Evolutionary conservation across 164 flowering plant species (phyloP).

Genomic region (Aristolochia californica): DNA sequence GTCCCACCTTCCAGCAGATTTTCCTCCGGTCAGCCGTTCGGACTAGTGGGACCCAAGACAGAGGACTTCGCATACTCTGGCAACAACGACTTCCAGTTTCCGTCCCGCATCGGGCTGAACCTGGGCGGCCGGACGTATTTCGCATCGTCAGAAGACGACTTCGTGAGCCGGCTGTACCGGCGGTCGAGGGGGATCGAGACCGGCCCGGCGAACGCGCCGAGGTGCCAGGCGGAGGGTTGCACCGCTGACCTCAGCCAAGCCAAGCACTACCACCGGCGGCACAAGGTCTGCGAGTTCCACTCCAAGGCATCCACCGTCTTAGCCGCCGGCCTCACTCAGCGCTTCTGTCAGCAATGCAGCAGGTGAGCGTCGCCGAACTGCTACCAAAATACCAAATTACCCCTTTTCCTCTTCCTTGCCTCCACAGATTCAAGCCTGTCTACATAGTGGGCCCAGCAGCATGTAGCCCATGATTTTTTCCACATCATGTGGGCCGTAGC

Average conservation of each 20-base stretch:
- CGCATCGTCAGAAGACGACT: constrained; percentile 20
- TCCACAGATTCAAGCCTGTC: too few species aligned
- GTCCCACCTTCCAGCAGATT: neutral
- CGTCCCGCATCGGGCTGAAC: constrained; percentile 25
- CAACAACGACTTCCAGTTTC: too few species aligned
- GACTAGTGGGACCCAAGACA: too few species aligned
- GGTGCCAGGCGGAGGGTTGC: constrained; percentile 77
- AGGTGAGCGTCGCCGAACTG: constrained; percentile 23
- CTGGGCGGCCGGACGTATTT: constrained; percentile 61
- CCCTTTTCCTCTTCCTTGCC: too few species aligned
- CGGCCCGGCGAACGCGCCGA: constrained; percentile 19
- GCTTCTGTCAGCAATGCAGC: constrained; percentile 85
- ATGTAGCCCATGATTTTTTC: too few species aligned
- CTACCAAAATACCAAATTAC: too few species aligned
- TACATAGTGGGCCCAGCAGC: too few species aligned
- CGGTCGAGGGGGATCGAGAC: constrained; percentile 7
- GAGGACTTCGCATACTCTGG: too few species aligned
- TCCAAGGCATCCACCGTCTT: constrained; percentile 62
- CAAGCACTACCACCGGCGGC: constrained; percentile 65
- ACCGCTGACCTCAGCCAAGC: constrained; percentile 35
- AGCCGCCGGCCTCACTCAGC: constrained; percentile 48
- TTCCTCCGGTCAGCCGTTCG: too few species aligned
- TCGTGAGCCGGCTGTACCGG: constrained; percentile 12
- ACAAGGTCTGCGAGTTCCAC: constrained; percentile 73
- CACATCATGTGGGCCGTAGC: too few species aligned